Evolutionary conservation across 352 stramenopile species (phyloP).

Genomic region (Phytophthora rubi): DNA sequence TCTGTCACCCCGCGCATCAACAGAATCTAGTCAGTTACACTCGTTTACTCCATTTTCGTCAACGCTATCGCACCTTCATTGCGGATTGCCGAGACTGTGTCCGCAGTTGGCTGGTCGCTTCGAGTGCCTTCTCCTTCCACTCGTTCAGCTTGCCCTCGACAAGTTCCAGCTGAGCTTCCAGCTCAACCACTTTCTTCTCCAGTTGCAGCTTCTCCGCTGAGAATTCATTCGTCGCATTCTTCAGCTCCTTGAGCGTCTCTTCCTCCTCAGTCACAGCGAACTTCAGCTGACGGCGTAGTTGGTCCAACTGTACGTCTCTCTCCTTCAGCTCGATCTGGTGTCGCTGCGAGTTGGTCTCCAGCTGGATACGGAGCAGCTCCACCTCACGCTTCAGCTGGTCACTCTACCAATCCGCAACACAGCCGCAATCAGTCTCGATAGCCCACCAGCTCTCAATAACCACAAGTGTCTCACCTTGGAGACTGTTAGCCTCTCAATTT

Average conservation of each 20-base stretch:
- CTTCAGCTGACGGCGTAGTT: constrained; percentile 72
- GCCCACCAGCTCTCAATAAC: not conserved
- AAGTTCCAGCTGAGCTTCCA: constrained; percentile 73
- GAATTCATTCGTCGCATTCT: constrained; percentile 52
- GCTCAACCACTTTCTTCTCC: constrained; percentile 75
- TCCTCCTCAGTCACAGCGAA: constrained; percentile 71
- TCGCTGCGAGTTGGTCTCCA: constrained; percentile 54
- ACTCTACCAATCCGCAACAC: constrained; percentile 37
- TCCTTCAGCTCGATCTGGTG: constrained; percentile 78
- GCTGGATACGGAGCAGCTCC: constrained; percentile 58
- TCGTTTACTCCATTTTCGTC: not conserved
- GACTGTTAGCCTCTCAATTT: constrained; percentile 62
- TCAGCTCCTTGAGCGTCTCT: constrained; percentile 67
- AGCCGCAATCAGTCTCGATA: not conserved
- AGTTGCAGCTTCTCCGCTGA: constrained; percentile 64
- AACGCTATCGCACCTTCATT: constrained; percentile 48
- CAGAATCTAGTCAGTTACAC: not conserved
- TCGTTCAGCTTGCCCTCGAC: constrained; percentile 69
- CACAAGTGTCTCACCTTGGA: constrained; percentile 49
- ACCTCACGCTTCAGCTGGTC: constrained; percentile 58
- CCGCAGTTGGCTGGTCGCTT: constrained; percentile 56
- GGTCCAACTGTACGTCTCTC: constrained; percentile 68
- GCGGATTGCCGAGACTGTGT: constrained; percentile 49
- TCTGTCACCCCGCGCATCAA: constrained; percentile 28
- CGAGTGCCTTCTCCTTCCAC: constrained; percentile 77